Conservation (phyloP, 225 moss, liverwort and hornwort genomes). For the Polytrichum formosum region DNA sequence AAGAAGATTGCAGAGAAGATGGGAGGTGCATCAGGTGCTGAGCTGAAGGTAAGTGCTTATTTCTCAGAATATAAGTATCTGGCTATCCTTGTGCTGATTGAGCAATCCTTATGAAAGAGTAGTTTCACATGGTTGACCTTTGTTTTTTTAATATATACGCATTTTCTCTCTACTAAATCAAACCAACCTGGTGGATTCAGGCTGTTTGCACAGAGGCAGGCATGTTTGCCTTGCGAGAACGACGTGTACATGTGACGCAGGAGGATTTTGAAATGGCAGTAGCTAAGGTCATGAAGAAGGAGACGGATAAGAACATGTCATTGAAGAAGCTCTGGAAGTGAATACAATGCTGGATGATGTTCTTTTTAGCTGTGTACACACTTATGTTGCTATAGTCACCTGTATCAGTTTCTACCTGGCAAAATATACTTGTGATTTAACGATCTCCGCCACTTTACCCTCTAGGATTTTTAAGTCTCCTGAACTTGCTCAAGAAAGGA, state of each 20-base stretch:
- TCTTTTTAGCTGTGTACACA: too few species aligned
- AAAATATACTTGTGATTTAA: too few species aligned
- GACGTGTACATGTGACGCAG: constrained; percentile 96
- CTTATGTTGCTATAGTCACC: too few species aligned
- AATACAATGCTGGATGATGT: not conserved
- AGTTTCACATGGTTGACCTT: too few species aligned
- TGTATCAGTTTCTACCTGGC: too few species aligned
- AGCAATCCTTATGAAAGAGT: too few species aligned
- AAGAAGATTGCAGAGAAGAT: constrained; percentile 99
- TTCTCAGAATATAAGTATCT: too few species aligned
- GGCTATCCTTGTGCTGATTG: too few species aligned
- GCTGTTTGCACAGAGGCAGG: constrained; percentile 99
- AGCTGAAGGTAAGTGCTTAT: constrained; percentile 68
- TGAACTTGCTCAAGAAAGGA: not conserved
- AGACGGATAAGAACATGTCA: constrained; percentile 99
- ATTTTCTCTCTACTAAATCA: not conserved
- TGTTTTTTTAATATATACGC: too few species aligned
- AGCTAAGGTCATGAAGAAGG: constrained; percentile 99
- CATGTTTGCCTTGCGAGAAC: constrained; percentile 95
- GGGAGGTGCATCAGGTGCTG: constrained; percentile 98
- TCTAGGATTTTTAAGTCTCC: not conserved
- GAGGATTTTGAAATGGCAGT: constrained; percentile 99
- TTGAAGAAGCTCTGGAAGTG: constrained; percentile 98
- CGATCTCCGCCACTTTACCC: not conserved
- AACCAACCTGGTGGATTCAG: constrained; percentile 24